These are phyloP conservation scores for Candida pini DNA, from an alignment of 805 yeast species.

Conservation along the genomic window DNA sequence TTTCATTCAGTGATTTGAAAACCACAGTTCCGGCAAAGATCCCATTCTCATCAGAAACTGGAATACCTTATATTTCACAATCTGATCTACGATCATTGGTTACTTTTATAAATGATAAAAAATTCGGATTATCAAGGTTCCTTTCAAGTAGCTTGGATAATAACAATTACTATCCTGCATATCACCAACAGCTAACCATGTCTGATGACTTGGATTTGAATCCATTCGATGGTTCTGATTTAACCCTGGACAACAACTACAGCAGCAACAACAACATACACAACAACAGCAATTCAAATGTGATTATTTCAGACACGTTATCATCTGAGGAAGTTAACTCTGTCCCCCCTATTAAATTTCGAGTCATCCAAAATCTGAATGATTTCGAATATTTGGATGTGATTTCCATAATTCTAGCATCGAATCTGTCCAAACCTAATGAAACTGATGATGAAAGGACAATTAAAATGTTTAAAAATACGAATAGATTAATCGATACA, in stretches of 20 bases:
- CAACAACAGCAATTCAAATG: slow-evolving; percentile 21
- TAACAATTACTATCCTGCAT: neutral
- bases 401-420: slow-evolving; percentile 18
- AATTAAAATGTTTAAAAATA: slow-evolving; percentile 19
- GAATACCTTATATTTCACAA: slow-evolving; percentile 50
- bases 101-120: slow-evolving; percentile 50
- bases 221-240: slow-evolving; percentile 25
- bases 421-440: slow-evolving; percentile 9
- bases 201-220: slow-evolving; percentile 14
- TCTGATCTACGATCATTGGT: slow-evolving; percentile 58
- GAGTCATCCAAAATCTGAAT: slow-evolving; percentile 41
- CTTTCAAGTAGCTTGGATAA: slow-evolving; percentile 3
- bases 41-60: slow-evolving; percentile 46
- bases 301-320: no score
- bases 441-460: slow-evolving; percentile 6
- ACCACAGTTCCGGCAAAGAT: slow-evolving; percentile 46
- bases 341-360: slow-evolving; percentile 33
- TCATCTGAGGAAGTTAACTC: slow-evolving; percentile 13
- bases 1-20: slow-evolving; percentile 57
- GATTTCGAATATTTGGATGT: slow-evolving; percentile 36
- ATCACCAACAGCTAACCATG: neutral
- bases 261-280: slow-evolving; percentile 7
- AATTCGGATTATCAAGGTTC: slow-evolving; percentile 22
- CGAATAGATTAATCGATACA: slow-evolving; percentile 26
- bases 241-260: slow-evolving; percentile 6